Conservation (phyloP, 345 rosid species). For the Acer negundo region DNA sequence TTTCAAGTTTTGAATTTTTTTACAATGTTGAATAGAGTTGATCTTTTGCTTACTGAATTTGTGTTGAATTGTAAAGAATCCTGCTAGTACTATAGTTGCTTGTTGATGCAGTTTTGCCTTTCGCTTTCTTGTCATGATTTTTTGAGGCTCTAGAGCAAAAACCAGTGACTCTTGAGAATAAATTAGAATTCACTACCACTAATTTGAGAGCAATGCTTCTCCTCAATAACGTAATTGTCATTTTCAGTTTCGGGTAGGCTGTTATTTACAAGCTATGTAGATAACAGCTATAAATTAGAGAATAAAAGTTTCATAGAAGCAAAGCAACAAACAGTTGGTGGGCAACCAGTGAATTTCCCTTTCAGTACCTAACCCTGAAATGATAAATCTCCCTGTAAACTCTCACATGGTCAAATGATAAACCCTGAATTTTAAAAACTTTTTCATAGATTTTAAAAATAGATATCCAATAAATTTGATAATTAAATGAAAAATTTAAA, state of each 20-base stretch:
- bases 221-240: slow-evolving; percentile 33
- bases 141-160: background rate
- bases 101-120: slow-evolving; percentile 10
- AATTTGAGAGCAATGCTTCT: slow-evolving; percentile 26
- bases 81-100: slow-evolving; percentile 12
- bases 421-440: too few species aligned
- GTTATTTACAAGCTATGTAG: background rate
- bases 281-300: background rate
- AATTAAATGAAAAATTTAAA: too few species aligned
- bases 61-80: slow-evolving; percentile 29
- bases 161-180: slow-evolving; percentile 20
- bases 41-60: background rate
- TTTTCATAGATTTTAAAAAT: too few species aligned
- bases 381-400: background rate
- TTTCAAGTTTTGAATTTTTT: background rate
- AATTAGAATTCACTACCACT: too few species aligned
- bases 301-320: slow-evolving; percentile 11
- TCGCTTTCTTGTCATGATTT: slow-evolving; percentile 10
- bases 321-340: slow-evolving; percentile 40
- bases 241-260: slow-evolving; percentile 10
- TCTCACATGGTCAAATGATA: background rate
- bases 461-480: too few species aligned
- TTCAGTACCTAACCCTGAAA: background rate
- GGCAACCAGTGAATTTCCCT: background rate
- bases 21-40: slow-evolving; percentile 6